phyloP scores from a whole-genome alignment of 2,329 filamentous ascomycete species.

The Neopestalotiopsis sp. region DNA sequence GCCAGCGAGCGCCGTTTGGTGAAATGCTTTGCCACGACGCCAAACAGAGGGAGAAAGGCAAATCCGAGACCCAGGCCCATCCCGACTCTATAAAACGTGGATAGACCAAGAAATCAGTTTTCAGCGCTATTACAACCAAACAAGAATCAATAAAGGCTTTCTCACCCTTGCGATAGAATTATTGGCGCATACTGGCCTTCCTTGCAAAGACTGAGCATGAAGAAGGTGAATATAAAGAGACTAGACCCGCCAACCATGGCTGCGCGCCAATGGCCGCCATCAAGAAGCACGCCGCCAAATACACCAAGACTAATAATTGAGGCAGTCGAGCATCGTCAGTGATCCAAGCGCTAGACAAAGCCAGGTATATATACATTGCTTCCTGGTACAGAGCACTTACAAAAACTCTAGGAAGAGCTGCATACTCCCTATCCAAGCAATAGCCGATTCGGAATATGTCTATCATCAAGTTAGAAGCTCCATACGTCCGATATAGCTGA shows the following conservation, averaged over 20 bases:
- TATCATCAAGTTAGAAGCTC: too few relatives aligned
- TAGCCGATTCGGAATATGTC: background rate
- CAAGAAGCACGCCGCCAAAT: background rate
- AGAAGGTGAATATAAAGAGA: background rate
- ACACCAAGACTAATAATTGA: background rate
- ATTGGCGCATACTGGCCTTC: background rate
- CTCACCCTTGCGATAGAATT: background rate
- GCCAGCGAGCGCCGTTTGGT: background rate
- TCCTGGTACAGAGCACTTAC: background rate
- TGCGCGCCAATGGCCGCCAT: background rate
- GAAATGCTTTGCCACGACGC: background rate
- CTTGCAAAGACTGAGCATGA: background rate
- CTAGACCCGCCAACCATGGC: background rate
- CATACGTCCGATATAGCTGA: background rate
- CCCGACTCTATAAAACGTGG: background rate
- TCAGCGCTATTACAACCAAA: too few relatives aligned
- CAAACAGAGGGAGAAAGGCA: background rate
- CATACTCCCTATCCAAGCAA: background rate
- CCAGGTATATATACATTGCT: background rate
- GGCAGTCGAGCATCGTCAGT: too few relatives aligned
- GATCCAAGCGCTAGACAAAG: too few relatives aligned
- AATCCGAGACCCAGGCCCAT: background rate
- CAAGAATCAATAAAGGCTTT: too few relatives aligned
- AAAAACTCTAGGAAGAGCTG: conserved; percentile 11
- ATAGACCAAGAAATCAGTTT: too few relatives aligned